phyloP scores from a whole-genome alignment of 179 eudicot species.

The Sideroxylon spinosum region DNA sequence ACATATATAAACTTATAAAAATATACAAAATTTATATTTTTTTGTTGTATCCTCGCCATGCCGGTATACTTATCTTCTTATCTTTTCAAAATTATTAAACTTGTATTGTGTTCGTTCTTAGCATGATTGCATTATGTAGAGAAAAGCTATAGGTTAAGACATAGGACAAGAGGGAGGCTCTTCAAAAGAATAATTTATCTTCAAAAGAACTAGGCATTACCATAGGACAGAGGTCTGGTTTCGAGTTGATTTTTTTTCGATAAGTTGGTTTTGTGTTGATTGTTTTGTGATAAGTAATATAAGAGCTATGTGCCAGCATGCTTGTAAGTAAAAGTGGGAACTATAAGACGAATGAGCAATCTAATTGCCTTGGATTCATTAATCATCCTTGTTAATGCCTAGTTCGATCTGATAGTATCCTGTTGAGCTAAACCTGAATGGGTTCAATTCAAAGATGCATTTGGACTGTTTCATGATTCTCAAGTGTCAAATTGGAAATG shows the following conservation, averaged over 20 bases:
- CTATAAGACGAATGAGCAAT: background rate
- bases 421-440: background rate
- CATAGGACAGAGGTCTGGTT: too few species aligned
- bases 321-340: background rate
- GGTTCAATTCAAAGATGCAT: background rate
- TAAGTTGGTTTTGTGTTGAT: too few species aligned
- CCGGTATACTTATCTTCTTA: too few species aligned
- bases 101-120: background rate
- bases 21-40: too few species aligned
- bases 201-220: background rate
- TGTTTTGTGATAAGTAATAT: too few species aligned
- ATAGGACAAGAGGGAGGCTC: background rate
- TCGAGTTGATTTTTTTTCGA: too few species aligned
- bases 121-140: background rate
- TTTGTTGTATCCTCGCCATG: too few species aligned
- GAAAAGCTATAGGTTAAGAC: slow-evolving; percentile 1
- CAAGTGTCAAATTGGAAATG: too few species aligned
- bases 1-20: too few species aligned
- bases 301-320: background rate
- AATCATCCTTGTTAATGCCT: background rate
- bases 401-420: background rate
- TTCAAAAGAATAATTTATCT: background rate
- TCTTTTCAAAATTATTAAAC: too few species aligned
- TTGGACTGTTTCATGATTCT: background rate
- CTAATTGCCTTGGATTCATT: background rate